Conservation (phyloP, 345 rosid species). For the Salix brachista region DNA sequence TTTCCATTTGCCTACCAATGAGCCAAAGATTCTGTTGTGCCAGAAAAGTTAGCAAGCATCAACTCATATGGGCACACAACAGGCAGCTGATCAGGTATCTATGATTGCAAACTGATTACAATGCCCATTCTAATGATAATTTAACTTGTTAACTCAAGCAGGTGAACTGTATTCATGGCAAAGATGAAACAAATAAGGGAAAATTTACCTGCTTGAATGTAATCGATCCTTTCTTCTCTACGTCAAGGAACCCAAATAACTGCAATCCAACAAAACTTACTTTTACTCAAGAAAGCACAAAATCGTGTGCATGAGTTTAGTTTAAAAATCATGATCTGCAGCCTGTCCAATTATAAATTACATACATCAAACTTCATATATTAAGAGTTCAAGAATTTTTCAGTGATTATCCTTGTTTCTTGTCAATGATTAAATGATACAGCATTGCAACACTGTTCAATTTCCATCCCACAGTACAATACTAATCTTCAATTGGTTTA, state of each 20-base stretch:
- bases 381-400: neutral
- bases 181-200: conserved; percentile 1
- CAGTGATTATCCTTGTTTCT: neutral
- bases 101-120: neutral
- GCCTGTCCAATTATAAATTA: neutral
- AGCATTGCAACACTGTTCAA: neutral
- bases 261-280: conserved; percentile 24
- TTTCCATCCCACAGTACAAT: neutral
- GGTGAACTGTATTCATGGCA: neutral
- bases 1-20: neutral
- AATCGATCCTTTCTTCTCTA: conserved; percentile 67
- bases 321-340: neutral
- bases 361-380: neutral
- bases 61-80: neutral
- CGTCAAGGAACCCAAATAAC: conserved; percentile 82
- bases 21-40: neutral
- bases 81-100: neutral
- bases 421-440: neutral
- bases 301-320: neutral
- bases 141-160: neutral
- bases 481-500: neutral
- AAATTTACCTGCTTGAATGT: conserved; percentile 78
- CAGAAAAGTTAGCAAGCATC: neutral
- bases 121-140: neutral
- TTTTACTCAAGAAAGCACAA: neutral